These are phyloP conservation scores for Blastobotrys persicus DNA, from an alignment of 1,139 yeast species.

Conservation along the genomic window DNA sequence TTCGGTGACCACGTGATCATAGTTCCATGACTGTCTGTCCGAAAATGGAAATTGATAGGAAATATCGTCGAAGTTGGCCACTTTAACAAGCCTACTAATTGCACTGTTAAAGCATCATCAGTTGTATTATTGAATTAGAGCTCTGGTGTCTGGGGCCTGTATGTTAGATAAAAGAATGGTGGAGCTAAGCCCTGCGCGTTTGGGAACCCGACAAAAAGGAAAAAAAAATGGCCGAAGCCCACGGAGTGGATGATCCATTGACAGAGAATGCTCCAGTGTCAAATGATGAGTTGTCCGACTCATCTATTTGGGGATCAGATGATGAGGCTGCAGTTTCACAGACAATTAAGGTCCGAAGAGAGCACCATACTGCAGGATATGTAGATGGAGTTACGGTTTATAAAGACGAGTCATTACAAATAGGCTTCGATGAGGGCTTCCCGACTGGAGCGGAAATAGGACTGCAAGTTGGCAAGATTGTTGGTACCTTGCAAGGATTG, in stretches of 20 bases:
- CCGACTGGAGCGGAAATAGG: constrained; percentile 75
- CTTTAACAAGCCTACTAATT: no score
- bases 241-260: constrained; percentile 2
- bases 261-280: neutral
- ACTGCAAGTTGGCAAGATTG: constrained; percentile 57
- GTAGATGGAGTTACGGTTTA: constrained; percentile 74
- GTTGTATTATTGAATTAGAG: no score
- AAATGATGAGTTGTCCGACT: constrained; percentile 1
- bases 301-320: constrained; percentile 7
- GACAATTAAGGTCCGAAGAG: constrained; percentile 44
- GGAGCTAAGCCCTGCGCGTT: no score
- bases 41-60: no score
- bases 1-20: no score
- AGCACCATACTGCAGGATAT: constrained; percentile 81
- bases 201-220: no score
- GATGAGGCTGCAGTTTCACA: constrained; percentile 11
- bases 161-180: no score
- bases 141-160: no score
- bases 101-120: no score
- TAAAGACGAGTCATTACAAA: constrained; percentile 67
- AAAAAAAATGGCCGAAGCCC: constrained; percentile 1
- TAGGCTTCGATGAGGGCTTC: constrained; percentile 78
- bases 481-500: constrained; percentile 49
- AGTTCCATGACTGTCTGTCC: no score
- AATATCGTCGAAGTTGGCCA: no score